phyloP scores from a whole-genome alignment of 1,284 basidiomycete species.

The Puccinia polysora region DNA sequence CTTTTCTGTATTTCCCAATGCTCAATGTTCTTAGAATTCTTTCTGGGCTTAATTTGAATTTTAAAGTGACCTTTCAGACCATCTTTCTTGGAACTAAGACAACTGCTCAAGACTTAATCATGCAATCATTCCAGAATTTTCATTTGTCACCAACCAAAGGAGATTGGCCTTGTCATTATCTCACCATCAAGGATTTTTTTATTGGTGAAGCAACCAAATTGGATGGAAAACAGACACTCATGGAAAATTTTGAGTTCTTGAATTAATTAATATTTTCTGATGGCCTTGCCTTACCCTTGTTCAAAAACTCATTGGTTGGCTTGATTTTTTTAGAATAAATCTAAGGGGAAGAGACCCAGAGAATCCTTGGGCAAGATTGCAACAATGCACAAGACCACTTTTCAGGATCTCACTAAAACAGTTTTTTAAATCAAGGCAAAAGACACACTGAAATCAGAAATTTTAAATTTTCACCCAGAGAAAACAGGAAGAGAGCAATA shows the following conservation, averaged over 20 bases:
- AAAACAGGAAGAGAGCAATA: no score
- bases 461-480: no score
- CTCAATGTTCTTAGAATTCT: slow-evolving; percentile 91
- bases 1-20: slow-evolving; percentile 62
- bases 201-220: slow-evolving; percentile 70
- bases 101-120: slow-evolving; percentile 72
- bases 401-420: no score
- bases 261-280: slow-evolving; percentile 58
- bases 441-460: no score
- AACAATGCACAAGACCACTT: no score
- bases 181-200: slow-evolving; percentile 86
- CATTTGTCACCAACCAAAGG: slow-evolving; percentile 59
- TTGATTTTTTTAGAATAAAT: no score
- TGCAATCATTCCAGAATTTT: slow-evolving; percentile 90
- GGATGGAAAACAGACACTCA: slow-evolving; percentile 67
- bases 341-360: no score
- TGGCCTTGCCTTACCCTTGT: slow-evolving; percentile 61
- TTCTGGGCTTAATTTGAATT: slow-evolving; percentile 77
- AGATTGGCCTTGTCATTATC: slow-evolving; percentile 62
- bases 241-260: slow-evolving; percentile 77
- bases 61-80: slow-evolving; percentile 95
- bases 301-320: slow-evolving; percentile 84
- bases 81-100: slow-evolving; percentile 84
- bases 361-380: no score
- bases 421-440: no score